Percentiles rank a stretch among this genome's conserved stretches.
Evolutionary conservation across 306 rosid genomes (phyloP).

Genomic region (Herpetospermum pedunculosum): DNA sequence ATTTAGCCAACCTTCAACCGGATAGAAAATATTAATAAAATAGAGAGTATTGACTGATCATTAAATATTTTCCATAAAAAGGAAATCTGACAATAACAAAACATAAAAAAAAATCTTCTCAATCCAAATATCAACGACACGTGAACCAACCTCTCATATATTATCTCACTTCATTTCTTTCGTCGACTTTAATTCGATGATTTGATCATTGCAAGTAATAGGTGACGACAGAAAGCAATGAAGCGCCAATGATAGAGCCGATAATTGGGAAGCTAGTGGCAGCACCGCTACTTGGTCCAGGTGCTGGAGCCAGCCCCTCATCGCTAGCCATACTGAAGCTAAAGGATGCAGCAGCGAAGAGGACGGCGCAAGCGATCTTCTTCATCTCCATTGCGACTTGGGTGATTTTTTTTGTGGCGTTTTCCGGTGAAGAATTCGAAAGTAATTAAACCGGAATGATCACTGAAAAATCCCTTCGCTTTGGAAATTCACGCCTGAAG

Average conservation of each 20-base stretch:
- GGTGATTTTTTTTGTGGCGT: background rate
- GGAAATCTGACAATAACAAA: too few species aligned
- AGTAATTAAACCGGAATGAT: background rate
- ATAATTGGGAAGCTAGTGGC: slow-evolving; percentile 14
- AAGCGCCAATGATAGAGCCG: slow-evolving; percentile 24
- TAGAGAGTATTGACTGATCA: too few species aligned
- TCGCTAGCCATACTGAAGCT: slow-evolving; percentile 26
- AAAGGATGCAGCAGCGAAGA: slow-evolving; percentile 20
- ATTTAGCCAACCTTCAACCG: too few species aligned
- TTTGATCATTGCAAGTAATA: too few species aligned
- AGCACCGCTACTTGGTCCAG: slow-evolving; percentile 8
- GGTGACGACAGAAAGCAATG: slow-evolving; percentile 29
- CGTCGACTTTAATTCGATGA: background rate
- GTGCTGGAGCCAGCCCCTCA: slow-evolving; percentile 11
- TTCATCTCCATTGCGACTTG: slow-evolving; percentile 28
- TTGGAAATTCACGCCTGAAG: background rate
- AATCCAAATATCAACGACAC: too few species aligned
- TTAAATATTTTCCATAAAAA: too few species aligned
- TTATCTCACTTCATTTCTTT: background rate
- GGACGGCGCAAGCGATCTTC: slow-evolving; percentile 23
- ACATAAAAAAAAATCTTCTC: too few species aligned
- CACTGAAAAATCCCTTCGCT: background rate
- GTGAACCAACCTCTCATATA: too few species aligned
- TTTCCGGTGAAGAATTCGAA: background rate
- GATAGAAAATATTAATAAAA: too few species aligned